phyloP scores from a whole-genome alignment of 2,329 filamentous ascomycete species.

The Ophiostoma sp. region DNA sequence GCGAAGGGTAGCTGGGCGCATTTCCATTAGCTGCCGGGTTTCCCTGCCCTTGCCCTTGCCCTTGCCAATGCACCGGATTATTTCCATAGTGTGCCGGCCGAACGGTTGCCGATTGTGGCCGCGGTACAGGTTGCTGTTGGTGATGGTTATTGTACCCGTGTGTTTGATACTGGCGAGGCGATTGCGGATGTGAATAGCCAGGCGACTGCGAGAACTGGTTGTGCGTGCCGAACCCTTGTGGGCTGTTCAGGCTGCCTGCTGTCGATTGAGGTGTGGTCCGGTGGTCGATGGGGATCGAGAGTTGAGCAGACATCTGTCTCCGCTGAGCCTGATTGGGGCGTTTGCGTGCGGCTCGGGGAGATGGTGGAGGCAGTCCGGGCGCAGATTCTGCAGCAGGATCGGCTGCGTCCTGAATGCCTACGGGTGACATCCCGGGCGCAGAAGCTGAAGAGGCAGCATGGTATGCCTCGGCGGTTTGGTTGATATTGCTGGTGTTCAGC shows the following conservation, averaged over 20 bases:
- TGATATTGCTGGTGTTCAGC: conserved; percentile 23
- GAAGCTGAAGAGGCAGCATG: not conserved
- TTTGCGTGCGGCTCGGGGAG: conserved; percentile 35
- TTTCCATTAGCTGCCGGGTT: conserved; percentile 20
- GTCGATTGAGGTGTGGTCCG: conserved; percentile 35
- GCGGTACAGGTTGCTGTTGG: conserved; percentile 24
- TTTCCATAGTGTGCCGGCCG: conserved; percentile 31
- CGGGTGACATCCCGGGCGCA: not conserved
- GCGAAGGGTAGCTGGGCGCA: conserved; percentile 27
- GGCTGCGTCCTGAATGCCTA: not conserved
- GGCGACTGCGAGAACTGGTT: conserved; percentile 33
- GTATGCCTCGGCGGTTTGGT: not conserved
- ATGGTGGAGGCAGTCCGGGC: conserved; percentile 16
- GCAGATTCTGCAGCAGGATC: not conserved
- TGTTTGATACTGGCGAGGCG: conserved; percentile 22
- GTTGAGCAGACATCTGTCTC: conserved; percentile 56
- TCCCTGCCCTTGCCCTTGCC: not conserved
- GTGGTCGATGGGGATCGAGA: conserved; percentile 52
- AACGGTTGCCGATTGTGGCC: conserved; percentile 36
- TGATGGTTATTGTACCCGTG: conserved; percentile 26
- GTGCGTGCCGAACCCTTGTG: conserved; percentile 32
- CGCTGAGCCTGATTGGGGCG: conserved; percentile 60
- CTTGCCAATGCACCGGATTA: conserved; percentile 22
- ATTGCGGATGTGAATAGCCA: not conserved
- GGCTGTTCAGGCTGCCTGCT: conserved; percentile 33